Evolutionary conservation across 495 filamentous ascomycete genomes (phyloP), one percentile per base, ranked within the genome.

Genomic region (Hyaloscypha hepaticicola): DNA sequence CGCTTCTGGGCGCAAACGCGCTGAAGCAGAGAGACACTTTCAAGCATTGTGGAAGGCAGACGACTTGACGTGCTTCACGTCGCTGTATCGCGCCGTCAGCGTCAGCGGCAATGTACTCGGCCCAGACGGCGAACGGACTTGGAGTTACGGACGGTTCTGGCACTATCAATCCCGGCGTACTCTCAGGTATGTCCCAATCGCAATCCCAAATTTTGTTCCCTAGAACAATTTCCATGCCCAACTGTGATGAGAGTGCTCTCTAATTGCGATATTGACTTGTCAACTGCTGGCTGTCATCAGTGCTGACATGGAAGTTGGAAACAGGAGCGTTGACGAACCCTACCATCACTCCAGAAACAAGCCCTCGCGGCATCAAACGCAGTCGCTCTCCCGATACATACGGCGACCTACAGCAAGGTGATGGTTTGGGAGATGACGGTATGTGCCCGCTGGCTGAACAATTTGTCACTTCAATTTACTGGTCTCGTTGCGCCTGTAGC

Each of bases 301-400:
- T 31, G 48, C 60, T 63, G 67, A 59, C 33, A 58, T 64, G 29
- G 33, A n/a, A 57, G 58, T 48, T 55, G 14, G 26, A 55, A 52
- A 24, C 45, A 67, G 66, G 65, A 67, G 61, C 62, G 51, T 27
- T 67, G 48, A 51, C 72, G 25, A 77, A 76, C 68, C 74, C 74
- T 49, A 72, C 75, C 66, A 77, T 80, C 70, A 80, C 80, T 67
- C 77, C 77, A 22, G 81, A 82, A 71, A 75, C 63, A 7, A 82
- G 73, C 65, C 85, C 92, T 68, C 88, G 95, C 74, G 92, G 93
- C 66, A 76, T 91, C 73, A 99, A 98, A 81, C 87, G 95, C 77
- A 95, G 91, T 85, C 92, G 92, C 63, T 97, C 95, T 59, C 93
- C 96, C 69, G 81, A 81, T 61, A 73, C 76, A 69, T 87, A 88